Base-by-base conservation (phyloP, 768 basidiomycete species). In the Podaxis mareebaensis region DNA sequence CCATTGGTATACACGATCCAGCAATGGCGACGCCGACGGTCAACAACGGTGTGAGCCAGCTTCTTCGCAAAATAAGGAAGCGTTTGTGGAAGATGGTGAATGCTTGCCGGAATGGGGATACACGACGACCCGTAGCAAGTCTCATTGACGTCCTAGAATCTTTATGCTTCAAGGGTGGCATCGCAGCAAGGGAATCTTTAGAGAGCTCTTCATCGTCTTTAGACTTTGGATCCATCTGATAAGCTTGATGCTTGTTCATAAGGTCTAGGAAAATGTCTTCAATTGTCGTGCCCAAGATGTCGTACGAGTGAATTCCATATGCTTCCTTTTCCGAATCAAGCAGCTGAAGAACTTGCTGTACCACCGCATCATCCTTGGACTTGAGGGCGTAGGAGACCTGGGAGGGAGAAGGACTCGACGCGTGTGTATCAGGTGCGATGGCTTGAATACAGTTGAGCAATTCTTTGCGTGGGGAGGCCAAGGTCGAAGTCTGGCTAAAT, bases 201-300 rank as follows among this genome's bases (percentile, higher is more conserved):
- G 68, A 66, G 17, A 42, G 24, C 24, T 67, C 66, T 52, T 74
- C 70, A 20, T 67, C 67, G 2, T 58, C 67, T n/a, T 69, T 66
- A 30, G 66, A 63, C 48, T 69, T 67, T 13, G 70, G 65, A 2
- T 64, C 65, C 13, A 57, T 20, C 6, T 56, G 46, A n/a, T 78
- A 74, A 22, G 38, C 30, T 24, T 57, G 54, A 28, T 81, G 75
- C 15, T 80, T 76, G 53, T 73, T 73, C 89, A 92, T 91, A 17
- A 94, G 74, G 44, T 83, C 80, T 20, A 94, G 79, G 76, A 94
- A 93, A 51, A 94, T 89, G 61, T 92, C 90, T 72, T 94, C 92
- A 44, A 94, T 88, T 7, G 90, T 85, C 0, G 91, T 88, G 10
- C 89, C 87, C 22, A 89, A 74, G 24, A 92, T 79, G 60, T 92